A percentile compares a stretch with the other conserved stretches of the same genome.
Evolutionary conservation across 108 stramenopile genomes (phyloP).

Genomic region (Fragilaria radians): DNA sequence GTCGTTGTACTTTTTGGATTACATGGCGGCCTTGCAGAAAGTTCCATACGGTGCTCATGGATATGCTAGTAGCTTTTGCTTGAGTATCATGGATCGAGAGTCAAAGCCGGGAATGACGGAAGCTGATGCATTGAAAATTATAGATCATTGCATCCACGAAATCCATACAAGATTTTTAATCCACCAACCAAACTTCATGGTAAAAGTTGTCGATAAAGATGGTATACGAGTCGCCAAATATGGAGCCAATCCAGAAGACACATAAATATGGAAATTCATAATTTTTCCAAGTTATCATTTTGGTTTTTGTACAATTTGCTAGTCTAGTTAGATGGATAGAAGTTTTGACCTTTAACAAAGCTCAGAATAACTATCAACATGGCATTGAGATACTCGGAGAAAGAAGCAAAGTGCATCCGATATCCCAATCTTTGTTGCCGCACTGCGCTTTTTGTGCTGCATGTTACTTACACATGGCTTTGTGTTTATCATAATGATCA

Average conservation of each 20-base stretch:
- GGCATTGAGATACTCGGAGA: too few species aligned
- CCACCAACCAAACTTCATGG: conserved; percentile 89
- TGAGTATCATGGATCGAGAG: conserved; percentile 94
- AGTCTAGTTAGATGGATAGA: too few species aligned
- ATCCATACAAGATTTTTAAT: conserved; percentile 90
- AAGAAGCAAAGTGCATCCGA: too few species aligned
- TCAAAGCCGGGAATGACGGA: conserved; percentile 76
- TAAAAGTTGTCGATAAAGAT: conserved; percentile 91
- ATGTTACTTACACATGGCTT: too few species aligned
- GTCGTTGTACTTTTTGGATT: conserved; percentile 91
- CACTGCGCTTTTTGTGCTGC: too few species aligned
- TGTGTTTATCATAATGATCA: too few species aligned
- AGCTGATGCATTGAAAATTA: conserved; percentile 75
- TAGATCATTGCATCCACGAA: conserved; percentile 87
- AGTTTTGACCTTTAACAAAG: too few species aligned
- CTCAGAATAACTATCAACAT: too few species aligned
- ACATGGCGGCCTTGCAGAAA: conserved; percentile 82
- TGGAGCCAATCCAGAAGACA: conserved; percentile 78
- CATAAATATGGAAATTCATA: too few species aligned
- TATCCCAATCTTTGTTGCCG: too few species aligned
- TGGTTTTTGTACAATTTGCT: too few species aligned
- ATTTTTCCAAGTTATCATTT: too few species aligned
- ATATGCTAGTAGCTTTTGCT: conserved; percentile 90
- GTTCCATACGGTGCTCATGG: conserved; percentile 84
- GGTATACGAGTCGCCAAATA: conserved; percentile 72